These are phyloP conservation scores for Persicaria tinctoria DNA, from an alignment of 148 eudicot genomes.

Conservation along the genomic window DNA sequence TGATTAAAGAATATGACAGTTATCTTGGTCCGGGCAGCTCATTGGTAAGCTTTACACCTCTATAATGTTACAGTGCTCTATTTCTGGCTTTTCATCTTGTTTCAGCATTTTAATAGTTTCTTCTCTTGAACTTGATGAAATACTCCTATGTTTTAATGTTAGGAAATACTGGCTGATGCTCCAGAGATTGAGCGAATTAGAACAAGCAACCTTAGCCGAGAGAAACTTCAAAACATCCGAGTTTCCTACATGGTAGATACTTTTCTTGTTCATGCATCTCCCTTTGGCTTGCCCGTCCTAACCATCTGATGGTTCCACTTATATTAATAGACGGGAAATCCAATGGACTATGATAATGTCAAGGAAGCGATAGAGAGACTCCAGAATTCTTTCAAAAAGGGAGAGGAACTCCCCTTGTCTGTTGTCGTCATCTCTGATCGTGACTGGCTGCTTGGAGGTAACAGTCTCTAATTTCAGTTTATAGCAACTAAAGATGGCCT, in stretches of 20 bases:
- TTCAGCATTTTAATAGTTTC: background rate
- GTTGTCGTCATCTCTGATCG: constrained; percentile 69
- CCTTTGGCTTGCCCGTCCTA: background rate
- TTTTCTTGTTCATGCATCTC: background rate
- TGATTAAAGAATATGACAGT: constrained; percentile 82
- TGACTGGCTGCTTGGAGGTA: constrained; percentile 75
- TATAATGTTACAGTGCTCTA: background rate
- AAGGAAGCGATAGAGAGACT: constrained; percentile 56
- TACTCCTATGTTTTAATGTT: constrained; percentile 14
- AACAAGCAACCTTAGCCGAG: constrained; percentile 31
- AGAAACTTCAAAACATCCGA: constrained; percentile 52
- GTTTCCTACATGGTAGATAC: constrained; percentile 62
- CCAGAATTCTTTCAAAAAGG: constrained; percentile 37
- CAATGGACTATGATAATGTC: constrained; percentile 66
- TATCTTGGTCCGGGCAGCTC: constrained; percentile 98
- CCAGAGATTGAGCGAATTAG: constrained; percentile 56
- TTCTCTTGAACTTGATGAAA: background rate
- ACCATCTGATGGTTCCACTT: background rate
- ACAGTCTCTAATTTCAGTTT: constrained; percentile 7
- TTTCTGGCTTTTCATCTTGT: background rate
- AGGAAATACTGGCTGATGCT: constrained; percentile 87
- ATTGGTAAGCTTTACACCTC: constrained; percentile 41
- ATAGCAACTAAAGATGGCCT: constrained; percentile 10
- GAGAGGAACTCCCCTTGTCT: constrained; percentile 64
- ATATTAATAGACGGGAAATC: constrained; percentile 59